Percentiles rank a stretch among this genome's conserved stretches.
Evolutionary conservation across 805 yeast genomes (phyloP).

Genomic region (Sugiyamaella boreocaroliniensis): DNA sequence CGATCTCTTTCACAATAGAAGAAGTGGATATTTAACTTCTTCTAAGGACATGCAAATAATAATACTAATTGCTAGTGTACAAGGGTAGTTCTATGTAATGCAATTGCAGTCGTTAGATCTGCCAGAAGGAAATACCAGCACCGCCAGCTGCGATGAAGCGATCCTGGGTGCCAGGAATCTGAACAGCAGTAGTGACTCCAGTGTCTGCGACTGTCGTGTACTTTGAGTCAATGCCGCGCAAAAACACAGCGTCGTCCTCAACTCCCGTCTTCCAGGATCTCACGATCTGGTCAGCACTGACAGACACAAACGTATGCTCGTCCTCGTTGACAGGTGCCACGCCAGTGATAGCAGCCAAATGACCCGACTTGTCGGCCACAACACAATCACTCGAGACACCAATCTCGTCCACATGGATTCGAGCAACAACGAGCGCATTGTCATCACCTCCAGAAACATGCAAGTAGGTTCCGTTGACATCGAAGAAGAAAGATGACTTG

Average conservation of each 20-base stretch:
- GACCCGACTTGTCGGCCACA: constrained; percentile 46
- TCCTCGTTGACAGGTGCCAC: constrained; percentile 29
- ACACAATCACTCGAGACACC: not conserved
- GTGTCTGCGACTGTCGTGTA: constrained; percentile 90
- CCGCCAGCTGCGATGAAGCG: constrained; percentile 7
- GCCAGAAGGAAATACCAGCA: constrained; percentile 9
- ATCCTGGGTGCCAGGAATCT: not conserved
- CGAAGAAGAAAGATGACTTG: constrained; percentile 45
- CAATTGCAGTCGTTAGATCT: not conserved
- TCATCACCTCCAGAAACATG: constrained; percentile 90
- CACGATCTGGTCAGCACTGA: constrained; percentile 79
- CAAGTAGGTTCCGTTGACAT: constrained; percentile 11
- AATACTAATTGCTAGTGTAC: not conserved
- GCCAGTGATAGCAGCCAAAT: constrained; percentile 81
- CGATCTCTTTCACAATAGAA: no score
- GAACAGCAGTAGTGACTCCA: constrained; percentile 46
- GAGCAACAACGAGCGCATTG: constrained; percentile 52
- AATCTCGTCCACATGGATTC: not conserved
- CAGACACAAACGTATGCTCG: constrained; percentile 39
- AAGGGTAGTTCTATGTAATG: not conserved
- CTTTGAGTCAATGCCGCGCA: constrained; percentile 34
- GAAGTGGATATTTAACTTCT: no score
- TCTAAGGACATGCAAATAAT: not conserved
- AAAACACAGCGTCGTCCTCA: constrained; percentile 22
- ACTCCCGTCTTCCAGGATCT: constrained; percentile 48